Evolutionary conservation across 371 early-diverging fungal species (phyloP).

Genomic region (Actinomortierella ambigua): DNA sequence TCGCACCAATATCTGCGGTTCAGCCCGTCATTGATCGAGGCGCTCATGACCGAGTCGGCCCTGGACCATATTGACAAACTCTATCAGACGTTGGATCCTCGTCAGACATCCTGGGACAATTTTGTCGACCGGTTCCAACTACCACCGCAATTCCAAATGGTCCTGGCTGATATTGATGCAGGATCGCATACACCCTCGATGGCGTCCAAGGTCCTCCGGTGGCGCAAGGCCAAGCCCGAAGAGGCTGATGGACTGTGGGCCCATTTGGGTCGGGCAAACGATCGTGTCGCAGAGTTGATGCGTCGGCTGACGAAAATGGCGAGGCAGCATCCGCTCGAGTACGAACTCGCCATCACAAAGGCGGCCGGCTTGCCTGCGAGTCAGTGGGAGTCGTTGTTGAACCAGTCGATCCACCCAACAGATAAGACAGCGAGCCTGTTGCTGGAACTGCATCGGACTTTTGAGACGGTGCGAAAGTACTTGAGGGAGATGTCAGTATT

Average conservation of each 20-base stretch:
- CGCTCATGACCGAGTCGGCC: slow-evolving; percentile 53
- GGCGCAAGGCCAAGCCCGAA: slow-evolving; percentile 75
- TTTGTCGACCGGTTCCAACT: slow-evolving; percentile 64
- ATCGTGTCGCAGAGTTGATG: slow-evolving; percentile 29
- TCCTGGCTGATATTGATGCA: slow-evolving; percentile 91
- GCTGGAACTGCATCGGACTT: slow-evolving; percentile 22
- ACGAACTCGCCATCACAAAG: slow-evolving; percentile 20
- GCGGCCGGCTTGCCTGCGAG: slow-evolving; percentile 14
- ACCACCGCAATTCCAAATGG: slow-evolving; percentile 75
- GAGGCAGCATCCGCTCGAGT: slow-evolving; percentile 6
- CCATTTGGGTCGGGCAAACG: slow-evolving; percentile 24
- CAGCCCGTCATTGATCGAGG: slow-evolving; percentile 69
- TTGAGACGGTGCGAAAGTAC: slow-evolving; percentile 40
- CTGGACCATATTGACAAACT: slow-evolving; percentile 17
- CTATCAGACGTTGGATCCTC: slow-evolving; percentile 26
- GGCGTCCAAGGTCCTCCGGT: slow-evolving; percentile 85
- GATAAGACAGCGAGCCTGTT: slow-evolving; percentile 15
- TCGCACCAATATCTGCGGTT: slow-evolving; percentile 88
- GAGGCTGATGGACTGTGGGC: slow-evolving; percentile 49
- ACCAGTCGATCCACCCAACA: slow-evolving; percentile 5
- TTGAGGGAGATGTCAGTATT: slow-evolving; percentile 75
- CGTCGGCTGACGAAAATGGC: slow-evolving; percentile 19
- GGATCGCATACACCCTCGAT: slow-evolving; percentile 94
- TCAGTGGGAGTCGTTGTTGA: slow-evolving; percentile 16
- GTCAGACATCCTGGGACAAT: slow-evolving; percentile 73